These are phyloP conservation scores for Ceratobasidium sp. DNA, from an alignment of 1,284 basidiomycete species.

Conservation along the genomic window DNA sequence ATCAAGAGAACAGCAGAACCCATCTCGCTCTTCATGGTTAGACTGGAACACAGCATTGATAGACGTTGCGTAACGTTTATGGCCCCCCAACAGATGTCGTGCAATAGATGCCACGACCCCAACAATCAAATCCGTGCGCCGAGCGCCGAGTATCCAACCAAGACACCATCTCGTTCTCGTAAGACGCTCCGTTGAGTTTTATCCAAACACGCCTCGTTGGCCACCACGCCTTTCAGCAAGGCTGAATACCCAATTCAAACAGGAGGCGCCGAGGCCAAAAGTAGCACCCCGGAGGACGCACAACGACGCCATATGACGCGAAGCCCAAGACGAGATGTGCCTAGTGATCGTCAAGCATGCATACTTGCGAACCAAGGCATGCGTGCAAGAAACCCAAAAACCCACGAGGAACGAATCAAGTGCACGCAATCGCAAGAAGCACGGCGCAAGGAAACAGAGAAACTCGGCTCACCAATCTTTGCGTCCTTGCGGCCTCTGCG, in stretches of 20 bases:
- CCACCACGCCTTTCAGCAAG: too few species aligned
- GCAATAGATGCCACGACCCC: not conserved
- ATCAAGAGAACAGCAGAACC: not conserved
- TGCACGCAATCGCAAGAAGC: not conserved
- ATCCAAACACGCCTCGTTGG: too few species aligned
- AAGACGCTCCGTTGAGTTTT: too few species aligned
- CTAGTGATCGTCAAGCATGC: not conserved
- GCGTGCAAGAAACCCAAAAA: not conserved
- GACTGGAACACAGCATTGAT: slow-evolving; percentile 6
- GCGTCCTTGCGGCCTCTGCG: slow-evolving; percentile 82
- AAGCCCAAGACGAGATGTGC: not conserved
- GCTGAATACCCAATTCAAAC: too few species aligned
- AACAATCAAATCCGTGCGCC: not conserved
- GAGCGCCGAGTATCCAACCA: not conserved
- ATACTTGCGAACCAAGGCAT: too few species aligned
- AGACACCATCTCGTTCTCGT: too few species aligned
- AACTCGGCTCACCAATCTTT: slow-evolving; percentile 67
- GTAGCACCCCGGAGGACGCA: not conserved
- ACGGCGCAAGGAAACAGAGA: not conserved
- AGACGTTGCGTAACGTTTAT: not conserved
- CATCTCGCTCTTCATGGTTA: not conserved
- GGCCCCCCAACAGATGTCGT: not conserved
- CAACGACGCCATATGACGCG: not conserved
- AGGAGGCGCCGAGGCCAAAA: not conserved
- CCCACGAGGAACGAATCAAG: not conserved